Percentiles rank a stretch among this genome's conserved stretches.
Evolutionary conservation across 225 moss, liverwort and hornwort species (phyloP).

Genomic region (Climacium dendroides): DNA sequence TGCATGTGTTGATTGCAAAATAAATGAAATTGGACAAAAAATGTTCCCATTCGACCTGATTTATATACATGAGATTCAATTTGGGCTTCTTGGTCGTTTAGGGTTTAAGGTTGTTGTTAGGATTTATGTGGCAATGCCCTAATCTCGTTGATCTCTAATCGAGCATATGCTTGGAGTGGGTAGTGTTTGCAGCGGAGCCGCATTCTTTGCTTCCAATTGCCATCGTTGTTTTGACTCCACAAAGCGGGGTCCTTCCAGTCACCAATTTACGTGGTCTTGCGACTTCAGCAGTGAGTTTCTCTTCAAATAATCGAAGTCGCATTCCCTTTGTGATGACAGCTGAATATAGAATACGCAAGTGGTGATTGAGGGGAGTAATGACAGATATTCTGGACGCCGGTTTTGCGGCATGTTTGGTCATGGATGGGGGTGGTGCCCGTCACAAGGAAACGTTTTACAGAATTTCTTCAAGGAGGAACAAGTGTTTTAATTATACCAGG

Average conservation of each 20-base stretch:
- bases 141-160: neutral
- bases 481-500: slow-evolving; percentile 65
- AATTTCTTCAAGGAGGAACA: slow-evolving; percentile 39
- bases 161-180: neutral
- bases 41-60: neutral
- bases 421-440: slow-evolving; percentile 73
- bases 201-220: slow-evolving; percentile 73
- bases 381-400: slow-evolving; percentile 91
- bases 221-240: slow-evolving; percentile 37
- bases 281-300: slow-evolving; percentile 45
- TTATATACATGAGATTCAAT: neutral
- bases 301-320: neutral
- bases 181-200: slow-evolving; percentile 70
- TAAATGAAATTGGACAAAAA: neutral
- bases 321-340: neutral
- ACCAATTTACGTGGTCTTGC: slow-evolving; percentile 45
- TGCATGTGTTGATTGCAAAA: neutral
- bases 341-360: neutral
- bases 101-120: neutral
- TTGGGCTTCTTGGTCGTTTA: neutral
- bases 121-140: neutral
- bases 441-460: slow-evolving; percentile 26
- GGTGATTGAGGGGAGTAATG: neutral
- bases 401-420: slow-evolving; percentile 75
- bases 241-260: slow-evolving; percentile 42